Base-by-base conservation (phyloP, 23 red algal species). In the Chondrus crispus region DNA sequence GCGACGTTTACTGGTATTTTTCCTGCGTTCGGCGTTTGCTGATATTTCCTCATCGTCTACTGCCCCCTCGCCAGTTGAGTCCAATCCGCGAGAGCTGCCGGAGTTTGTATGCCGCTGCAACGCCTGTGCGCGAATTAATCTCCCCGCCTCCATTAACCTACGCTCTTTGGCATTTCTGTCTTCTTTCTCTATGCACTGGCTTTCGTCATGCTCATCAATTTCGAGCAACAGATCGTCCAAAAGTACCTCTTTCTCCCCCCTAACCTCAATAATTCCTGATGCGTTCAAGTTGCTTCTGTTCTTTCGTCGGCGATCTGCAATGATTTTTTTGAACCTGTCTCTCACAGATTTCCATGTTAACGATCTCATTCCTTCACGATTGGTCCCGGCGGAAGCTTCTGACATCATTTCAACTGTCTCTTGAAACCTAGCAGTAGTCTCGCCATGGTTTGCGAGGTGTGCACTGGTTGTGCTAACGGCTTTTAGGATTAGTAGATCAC, bases 261-360 rank as follows among this genome's bases (percentile, higher is more conserved):
- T 42, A 24, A 77, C 1, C 38, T 77, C 71, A 42, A 77, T 77
- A 37, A 77, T 77, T 35, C 71, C 1, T 35, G 0, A 77, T n/a
- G 71, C 11, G 10, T 26, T 77, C 38, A 24, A 26, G 43, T 77
- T 48, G 29, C 43, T 77, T 48, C 2, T 77, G 37, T 39, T 37
- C 8, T 26, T 37, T 48, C 43, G 29, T 20, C 71, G 13, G 71
- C 43, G 71, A 48, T 77, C 71, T 9, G 26, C 71, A 26, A 77
- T 77, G 26, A 77, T 77, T 38, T 77, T 77, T 48, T 77, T 77
- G 38, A 77, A 77, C 26, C 71, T 24, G 71, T 44, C 26, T 26
- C 2, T 77, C 1, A 77, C 32, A 8, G 71, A 39, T 48, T 77
- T 77, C 13, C 71, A 2, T 35, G 71, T 46, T 37, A 38, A 22